Percentiles rank a stretch among this genome's conserved stretches.
These are phyloP conservation scores for Phytophthora foliorum DNA, from an alignment of 352 stramenopile species.

Conservation along the genomic window DNA sequence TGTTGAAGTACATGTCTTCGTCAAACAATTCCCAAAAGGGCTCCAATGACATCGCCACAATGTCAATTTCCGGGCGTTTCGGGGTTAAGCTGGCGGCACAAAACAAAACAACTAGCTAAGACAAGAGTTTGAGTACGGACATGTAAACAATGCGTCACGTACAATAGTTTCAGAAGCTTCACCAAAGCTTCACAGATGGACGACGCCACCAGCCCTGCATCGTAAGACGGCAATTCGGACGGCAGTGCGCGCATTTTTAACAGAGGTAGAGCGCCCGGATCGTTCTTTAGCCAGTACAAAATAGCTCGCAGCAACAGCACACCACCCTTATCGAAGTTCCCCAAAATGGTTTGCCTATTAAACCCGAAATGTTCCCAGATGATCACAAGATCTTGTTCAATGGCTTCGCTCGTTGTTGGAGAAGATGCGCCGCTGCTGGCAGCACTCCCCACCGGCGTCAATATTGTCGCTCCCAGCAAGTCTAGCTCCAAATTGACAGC, in stretches of 20 bases:
- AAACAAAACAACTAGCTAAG: conserved; percentile 15
- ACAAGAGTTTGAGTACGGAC: conserved; percentile 7
- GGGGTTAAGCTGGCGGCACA: conserved; percentile 51
- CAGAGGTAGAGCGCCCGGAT: conserved; percentile 51
- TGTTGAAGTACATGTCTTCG: conserved; percentile 82
- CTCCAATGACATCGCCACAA: conserved; percentile 79
- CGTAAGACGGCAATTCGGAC: conserved; percentile 65
- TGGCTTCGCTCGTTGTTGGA: conserved; percentile 22
- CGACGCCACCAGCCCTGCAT: conserved; percentile 73
- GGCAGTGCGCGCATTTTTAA: conserved; percentile 68
- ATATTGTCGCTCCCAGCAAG: conserved; percentile 14
- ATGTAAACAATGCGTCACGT: conserved; percentile 29
- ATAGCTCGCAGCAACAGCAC: conserved; percentile 74
- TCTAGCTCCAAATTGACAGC: conserved; percentile 24
- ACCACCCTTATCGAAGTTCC: conserved; percentile 85
- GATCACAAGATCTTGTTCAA: conserved; percentile 49
- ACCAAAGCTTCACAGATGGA: conserved; percentile 80
- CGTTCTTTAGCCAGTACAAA: conserved; percentile 72
- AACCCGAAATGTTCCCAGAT: conserved; percentile 85
- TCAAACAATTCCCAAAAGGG: conserved; percentile 89
- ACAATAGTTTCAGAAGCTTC: conserved; percentile 80
- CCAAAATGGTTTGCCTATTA: conserved; percentile 64
- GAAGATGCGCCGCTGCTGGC: conserved; percentile 27
- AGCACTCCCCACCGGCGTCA: conserved; percentile 17
- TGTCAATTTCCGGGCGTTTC: conserved; percentile 74